Conservation (phyloP, 192 early-diverging fungal species). For the Pilaira anomala region DNA sequence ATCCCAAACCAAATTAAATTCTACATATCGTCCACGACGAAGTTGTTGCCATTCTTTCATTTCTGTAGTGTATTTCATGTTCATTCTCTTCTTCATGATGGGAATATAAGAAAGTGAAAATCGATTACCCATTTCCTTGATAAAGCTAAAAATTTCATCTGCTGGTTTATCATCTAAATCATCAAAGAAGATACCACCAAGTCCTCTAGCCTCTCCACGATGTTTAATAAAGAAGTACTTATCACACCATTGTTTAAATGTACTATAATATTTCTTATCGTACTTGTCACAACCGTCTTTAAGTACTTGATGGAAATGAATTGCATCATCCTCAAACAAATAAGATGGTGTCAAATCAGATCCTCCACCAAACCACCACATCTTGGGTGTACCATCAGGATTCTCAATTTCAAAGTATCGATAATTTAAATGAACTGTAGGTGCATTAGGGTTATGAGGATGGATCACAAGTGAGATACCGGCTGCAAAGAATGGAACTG, state of each 20-base stretch:
- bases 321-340: constrained; percentile 86
- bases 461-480: constrained; percentile 93
- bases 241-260: constrained; percentile 97
- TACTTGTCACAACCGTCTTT: constrained; percentile 92
- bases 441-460: constrained; percentile 93
- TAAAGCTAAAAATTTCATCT: constrained; percentile 82
- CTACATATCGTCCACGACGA: constrained; percentile 93
- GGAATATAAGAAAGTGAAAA: constrained; percentile 88
- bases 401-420: constrained; percentile 92
- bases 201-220: constrained; percentile 83
- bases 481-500: constrained; percentile 80
- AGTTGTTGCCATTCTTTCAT: constrained; percentile 94
- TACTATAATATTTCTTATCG: constrained; percentile 76
- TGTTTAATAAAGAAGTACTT: constrained; percentile 89
- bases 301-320: constrained; percentile 89
- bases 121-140: constrained; percentile 74
- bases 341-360: constrained; percentile 92
- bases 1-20: constrained; percentile 97
- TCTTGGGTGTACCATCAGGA: constrained; percentile 59
- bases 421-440: constrained; percentile 96
- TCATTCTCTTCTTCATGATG: constrained; percentile 76
- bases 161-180: constrained; percentile 74
- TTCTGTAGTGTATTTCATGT: constrained; percentile 70
- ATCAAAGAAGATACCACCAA: constrained; percentile 99
- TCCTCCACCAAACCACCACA: constrained; percentile 97